Evolutionary conservation across 2,329 filamentous ascomycete genomes (phyloP).

Genomic region (Laburnicola sp.): DNA sequence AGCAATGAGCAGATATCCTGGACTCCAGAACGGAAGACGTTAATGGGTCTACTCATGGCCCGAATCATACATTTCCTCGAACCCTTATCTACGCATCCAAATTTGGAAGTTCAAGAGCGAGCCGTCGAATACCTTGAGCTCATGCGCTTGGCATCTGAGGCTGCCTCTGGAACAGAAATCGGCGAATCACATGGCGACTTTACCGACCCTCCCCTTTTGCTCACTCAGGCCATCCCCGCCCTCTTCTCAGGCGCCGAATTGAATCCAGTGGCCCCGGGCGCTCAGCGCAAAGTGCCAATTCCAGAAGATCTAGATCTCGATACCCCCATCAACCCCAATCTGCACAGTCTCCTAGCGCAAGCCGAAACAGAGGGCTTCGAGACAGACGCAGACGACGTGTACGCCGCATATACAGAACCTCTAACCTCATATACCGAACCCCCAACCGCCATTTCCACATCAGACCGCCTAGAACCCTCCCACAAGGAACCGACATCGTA

Average conservation of each 20-base stretch:
- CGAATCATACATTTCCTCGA: slow-evolving; percentile 83
- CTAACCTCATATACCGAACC: slow-evolving; percentile 29
- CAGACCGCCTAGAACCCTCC: slow-evolving; percentile 48
- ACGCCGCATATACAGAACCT: slow-evolving; percentile 52
- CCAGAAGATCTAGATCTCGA: slow-evolving; percentile 78
- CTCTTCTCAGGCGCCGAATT: slow-evolving; percentile 85
- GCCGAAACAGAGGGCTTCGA: slow-evolving; percentile 51
- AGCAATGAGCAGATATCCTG: slow-evolving; percentile 67
- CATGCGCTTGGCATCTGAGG: slow-evolving; percentile 83
- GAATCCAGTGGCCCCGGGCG: slow-evolving; percentile 82
- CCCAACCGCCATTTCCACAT: slow-evolving; percentile 40
- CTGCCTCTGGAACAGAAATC: slow-evolving; percentile 67
- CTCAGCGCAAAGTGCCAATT: slow-evolving; percentile 82
- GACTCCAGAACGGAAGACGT: slow-evolving; percentile 73
- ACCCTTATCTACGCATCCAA: slow-evolving; percentile 76
- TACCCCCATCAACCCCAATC: slow-evolving; percentile 75
- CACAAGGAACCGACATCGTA: slow-evolving; percentile 47
- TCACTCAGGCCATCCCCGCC: slow-evolving; percentile 87
- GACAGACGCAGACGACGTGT: slow-evolving; percentile 50
- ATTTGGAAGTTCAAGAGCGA: slow-evolving; percentile 90
- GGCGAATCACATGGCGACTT: slow-evolving; percentile 65
- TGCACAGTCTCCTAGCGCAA: slow-evolving; percentile 66
- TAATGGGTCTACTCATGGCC: slow-evolving; percentile 75
- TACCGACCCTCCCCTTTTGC: slow-evolving; percentile 74
- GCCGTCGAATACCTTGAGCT: slow-evolving; percentile 91